Evolutionary conservation across 2,329 filamentous ascomycete genomes (phyloP), one percentile per base, ranked within the genome.

Genomic region (Aspergillus sp.): DNA sequence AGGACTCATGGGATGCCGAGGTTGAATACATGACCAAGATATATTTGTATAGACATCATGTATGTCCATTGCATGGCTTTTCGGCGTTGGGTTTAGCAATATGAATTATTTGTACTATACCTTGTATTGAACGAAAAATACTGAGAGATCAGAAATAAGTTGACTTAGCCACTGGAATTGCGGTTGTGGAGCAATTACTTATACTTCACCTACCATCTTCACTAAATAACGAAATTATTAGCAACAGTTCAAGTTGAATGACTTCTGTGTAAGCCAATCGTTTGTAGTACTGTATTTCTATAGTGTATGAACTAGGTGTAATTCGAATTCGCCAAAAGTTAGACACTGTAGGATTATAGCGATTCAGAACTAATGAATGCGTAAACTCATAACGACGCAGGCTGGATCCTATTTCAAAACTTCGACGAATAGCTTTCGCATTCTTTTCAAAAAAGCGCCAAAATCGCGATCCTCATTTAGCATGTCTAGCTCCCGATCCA

Each of bases 401-500:
- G 12, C 24, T 41, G 19, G 19, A 7, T 71, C 41, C 44, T 64
- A 80, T 63, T 83, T 84, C 72, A 85, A 72, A 8, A 76, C 79
- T 53, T 83, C 81, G 4, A 82, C 77, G 67, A 88, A 86, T 27
- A 87, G 66, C 50, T 77, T 81, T 61, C 86, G 79, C 84, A 88
- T 88, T 3, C 81, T 80, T 68, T 87, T 87, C 65, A 88, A 71
- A 62, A 88, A 85, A 2, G 75, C 75, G 2, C 80, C 83, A 62
- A 88, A 77, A 67, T 88, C 83, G 56, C 83, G 79, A 56, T 80
- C 82, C 68, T 86, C 82, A 63, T 87, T 87, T 62, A 87, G 68
- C 58, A 79, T 73, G 56, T 85, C 82, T 33, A 87, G 73, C 37
- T 82, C 81, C 34, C 76, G 75, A 17, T 85, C 82, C 20, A 87